Base-by-base conservation (phyloP, 2,329 filamentous ascomycete genomes). In the Trichoderma atroviride region DNA sequence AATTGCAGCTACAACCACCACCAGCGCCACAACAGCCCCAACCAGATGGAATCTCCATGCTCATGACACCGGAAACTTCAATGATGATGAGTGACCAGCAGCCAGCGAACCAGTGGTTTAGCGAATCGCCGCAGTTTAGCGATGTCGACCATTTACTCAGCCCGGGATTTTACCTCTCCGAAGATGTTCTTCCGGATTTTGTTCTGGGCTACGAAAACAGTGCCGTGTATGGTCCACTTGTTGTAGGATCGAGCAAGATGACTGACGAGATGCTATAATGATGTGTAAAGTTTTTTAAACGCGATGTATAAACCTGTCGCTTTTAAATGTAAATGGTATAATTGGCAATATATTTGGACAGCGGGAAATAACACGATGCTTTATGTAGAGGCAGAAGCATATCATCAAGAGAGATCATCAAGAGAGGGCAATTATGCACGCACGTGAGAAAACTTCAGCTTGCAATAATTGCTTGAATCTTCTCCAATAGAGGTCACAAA, bases 381-480 rank as follows among this genome's bases (percentile, higher is more conserved):
- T 4, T 22, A 11, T 50, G 1, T 13, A 22, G n/a, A 50, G 16
- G 37, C 14, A 43, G 37, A 19, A 19, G 5, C 78, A 11, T 79
- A 0, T 84, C 84, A 35, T 77, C 13, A 14, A 2, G 35, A 37
- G 35, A 13, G 35, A n/a, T n/a, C 84, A 33, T 77, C 11, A 13
- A 2, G 35, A 37, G 35, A 13, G 35, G 11, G 35, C 35, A 14
- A 14, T 14, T 37, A 14, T 3, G 13, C 35, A 13, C 13, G 11
- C 13, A 37, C 35, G 35, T 4, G 35, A 37, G 13, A 16, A 37
- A 37, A 13, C 14, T 2, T 37, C 35, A 2, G 35, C 13, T 16
- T 33, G 10, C 10, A 33, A 9, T 3, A 9, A 11, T 33, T 33
- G 33, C 33, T 33, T 33, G 10, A 33, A 33, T 11, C 33, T 33